Conservation (phyloP, 1,139 yeast species). For the Arxiozyma bovina region DNA sequence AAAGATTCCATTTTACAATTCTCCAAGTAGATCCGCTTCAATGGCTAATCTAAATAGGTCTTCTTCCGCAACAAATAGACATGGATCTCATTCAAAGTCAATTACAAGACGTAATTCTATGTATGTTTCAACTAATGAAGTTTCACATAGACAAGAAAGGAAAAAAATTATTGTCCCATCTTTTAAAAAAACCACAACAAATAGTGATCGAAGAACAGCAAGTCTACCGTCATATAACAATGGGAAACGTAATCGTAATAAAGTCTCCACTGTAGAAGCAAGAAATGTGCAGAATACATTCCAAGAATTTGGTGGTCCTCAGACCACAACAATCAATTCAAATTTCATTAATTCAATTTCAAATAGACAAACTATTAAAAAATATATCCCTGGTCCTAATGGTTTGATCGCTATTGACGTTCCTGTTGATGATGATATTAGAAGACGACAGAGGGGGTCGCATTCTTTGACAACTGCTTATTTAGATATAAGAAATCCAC, state of each 20-base stretch:
- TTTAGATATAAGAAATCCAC: not conserved
- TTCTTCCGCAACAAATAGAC: not conserved
- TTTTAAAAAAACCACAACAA: not conserved
- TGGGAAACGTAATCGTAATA: conserved; percentile 2
- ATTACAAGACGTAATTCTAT: not conserved
- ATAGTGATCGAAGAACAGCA: conserved; percentile 9
- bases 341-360: conserved; percentile 4
- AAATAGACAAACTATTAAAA: conserved; percentile 30
- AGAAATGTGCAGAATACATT: conserved; percentile 21
- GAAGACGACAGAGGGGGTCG: conserved; percentile 4
- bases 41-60: conserved; percentile 7
- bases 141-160: not conserved
- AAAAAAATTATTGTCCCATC: not conserved
- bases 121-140: not conserved
- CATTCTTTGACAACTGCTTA: conserved; percentile 1
- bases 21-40: conserved; percentile 12
- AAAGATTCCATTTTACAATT: conserved; percentile 21
- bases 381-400: conserved; percentile 41
- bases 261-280: not conserved
- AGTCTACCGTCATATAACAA: conserved; percentile 11
- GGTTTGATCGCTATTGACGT: conserved; percentile 42
- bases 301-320: conserved; percentile 25
- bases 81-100: not conserved
- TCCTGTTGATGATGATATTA: conserved; percentile 25
- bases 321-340: conserved; percentile 7